phyloP scores from a whole-genome alignment of 108 stramenopile genomes.

The Cafeteria roenbergensis region DNA sequence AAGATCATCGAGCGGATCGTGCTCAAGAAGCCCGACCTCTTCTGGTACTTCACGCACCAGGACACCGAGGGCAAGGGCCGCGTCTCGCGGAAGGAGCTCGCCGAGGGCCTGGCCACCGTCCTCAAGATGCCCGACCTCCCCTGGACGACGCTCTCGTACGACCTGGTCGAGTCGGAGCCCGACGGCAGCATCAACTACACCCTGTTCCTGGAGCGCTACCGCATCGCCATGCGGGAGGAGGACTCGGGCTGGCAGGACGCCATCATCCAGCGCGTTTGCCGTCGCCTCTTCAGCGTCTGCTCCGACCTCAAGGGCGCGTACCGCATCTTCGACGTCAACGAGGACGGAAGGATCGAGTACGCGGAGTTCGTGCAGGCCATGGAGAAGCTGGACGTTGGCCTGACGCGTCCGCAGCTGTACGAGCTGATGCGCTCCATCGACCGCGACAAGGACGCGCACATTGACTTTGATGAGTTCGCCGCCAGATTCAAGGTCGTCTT shows the following conservation, averaged over 20 bases:
- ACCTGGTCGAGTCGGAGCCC: conserved; percentile 36
- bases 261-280: conserved; percentile 38
- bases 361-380: conserved; percentile 37
- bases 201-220: conserved; percentile 40
- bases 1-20: conserved; percentile 47
- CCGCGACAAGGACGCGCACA: conserved; percentile 38
- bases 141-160: conserved; percentile 28
- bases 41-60: conserved; percentile 41
- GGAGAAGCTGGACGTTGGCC: conserved; percentile 36
- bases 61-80: conserved; percentile 34
- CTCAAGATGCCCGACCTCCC: conserved; percentile 36
- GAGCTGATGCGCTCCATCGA: conserved; percentile 45
- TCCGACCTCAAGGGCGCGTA: conserved; percentile 28
- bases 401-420: conserved; percentile 30
- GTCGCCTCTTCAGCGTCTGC: conserved; percentile 35
- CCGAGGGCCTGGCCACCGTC: conserved; percentile 41
- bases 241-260: conserved; percentile 32
- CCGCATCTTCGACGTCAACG: conserved; percentile 33
- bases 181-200: conserved; percentile 38
- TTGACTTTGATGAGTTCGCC: conserved; percentile 39
- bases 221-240: conserved; percentile 30
- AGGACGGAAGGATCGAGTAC: conserved; percentile 36
- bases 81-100: conserved; percentile 37
- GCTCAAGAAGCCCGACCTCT: conserved; percentile 37
- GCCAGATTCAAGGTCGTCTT: conserved; percentile 34